phyloP scores from a whole-genome alignment of 345 rosid genomes.

The Lepidium aucheri region DNA sequence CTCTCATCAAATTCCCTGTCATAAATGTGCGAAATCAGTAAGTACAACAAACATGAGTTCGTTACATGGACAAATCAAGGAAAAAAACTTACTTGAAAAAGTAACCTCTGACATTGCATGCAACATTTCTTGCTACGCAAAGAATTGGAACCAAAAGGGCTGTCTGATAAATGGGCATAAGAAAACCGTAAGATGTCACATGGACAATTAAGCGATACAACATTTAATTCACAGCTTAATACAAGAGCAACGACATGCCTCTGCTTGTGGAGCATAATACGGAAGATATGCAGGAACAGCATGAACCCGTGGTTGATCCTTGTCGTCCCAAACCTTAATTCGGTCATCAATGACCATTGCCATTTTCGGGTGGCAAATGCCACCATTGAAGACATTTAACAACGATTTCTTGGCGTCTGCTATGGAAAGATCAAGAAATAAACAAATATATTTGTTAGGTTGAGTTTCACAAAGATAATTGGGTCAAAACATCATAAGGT shows the following conservation, averaged over 20 bases:
- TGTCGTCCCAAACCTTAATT: slow-evolving; percentile 94
- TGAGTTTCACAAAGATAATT: not conserved
- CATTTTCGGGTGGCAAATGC: slow-evolving; percentile 94
- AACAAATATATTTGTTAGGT: not conserved
- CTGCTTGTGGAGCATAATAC: slow-evolving; percentile 97
- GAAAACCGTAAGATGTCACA: slow-evolving; percentile 12
- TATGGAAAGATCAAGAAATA: slow-evolving; percentile 8
- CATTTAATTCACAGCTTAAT: not conserved
- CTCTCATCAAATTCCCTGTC: slow-evolving; percentile 94
- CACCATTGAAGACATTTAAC: slow-evolving; percentile 76
- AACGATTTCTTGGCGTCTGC: slow-evolving; percentile 81
- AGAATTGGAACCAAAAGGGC: slow-evolving; percentile 79
- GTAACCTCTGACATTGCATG: slow-evolving; percentile 94
- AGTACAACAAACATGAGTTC: slow-evolving; percentile 19
- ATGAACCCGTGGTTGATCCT: slow-evolving; percentile 97
- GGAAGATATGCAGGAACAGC: slow-evolving; percentile 90
- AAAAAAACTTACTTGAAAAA: slow-evolving; percentile 78
- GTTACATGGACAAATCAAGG: not conserved
- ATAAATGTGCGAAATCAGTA: not conserved
- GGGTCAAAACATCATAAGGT: not conserved
- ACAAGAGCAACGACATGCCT: slow-evolving; percentile 41
- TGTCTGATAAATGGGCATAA: slow-evolving; percentile 38
- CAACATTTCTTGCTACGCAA: slow-evolving; percentile 98
- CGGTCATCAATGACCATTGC: slow-evolving; percentile 99
- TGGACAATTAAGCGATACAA: not conserved